A percentile compares a stretch with the other conserved stretches of the same genome.
phyloP scores from a whole-genome alignment of 2,329 filamentous ascomycete genomes.

The Mollisiaceae sp. region DNA sequence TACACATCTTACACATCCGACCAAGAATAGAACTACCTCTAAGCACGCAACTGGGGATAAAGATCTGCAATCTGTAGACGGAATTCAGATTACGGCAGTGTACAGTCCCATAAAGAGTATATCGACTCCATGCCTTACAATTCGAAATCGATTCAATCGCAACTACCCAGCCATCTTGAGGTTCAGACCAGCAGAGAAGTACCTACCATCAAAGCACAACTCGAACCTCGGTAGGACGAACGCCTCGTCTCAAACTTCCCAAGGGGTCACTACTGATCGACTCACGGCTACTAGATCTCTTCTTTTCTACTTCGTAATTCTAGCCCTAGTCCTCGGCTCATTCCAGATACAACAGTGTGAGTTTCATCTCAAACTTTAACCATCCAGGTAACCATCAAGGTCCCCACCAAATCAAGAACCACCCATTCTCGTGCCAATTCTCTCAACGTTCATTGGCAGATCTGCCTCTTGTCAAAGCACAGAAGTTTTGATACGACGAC shows the following conservation, averaged over 20 bases:
- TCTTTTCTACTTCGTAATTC: neutral
- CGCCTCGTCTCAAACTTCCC: neutral
- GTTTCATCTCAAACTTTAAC: slow-evolving; percentile 1
- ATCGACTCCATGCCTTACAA: neutral
- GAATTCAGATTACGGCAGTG: neutral
- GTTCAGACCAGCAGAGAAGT: neutral
- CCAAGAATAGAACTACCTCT: neutral
- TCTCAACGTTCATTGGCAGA: neutral
- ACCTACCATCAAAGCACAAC: neutral
- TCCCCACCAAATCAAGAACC: neutral
- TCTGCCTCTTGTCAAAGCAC: neutral
- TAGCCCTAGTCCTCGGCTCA: neutral
- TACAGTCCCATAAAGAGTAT: neutral
- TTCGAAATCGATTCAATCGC: neutral
- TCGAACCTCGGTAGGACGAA: neutral
- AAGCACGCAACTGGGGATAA: neutral
- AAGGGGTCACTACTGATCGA: neutral
- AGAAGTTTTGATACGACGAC: slow-evolving; percentile 1
- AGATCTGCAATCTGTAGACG: neutral
- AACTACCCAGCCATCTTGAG: neutral
- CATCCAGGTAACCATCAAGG: slow-evolving; percentile 1
- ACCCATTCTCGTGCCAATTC: neutral
- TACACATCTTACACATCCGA: neutral
- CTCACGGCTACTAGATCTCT: neutral
- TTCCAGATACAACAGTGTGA: neutral